Evolutionary conservation across 345 rosid species (phyloP), one percentile per base, ranked within the genome.

Genomic region (Eucalyptus marginata): DNA sequence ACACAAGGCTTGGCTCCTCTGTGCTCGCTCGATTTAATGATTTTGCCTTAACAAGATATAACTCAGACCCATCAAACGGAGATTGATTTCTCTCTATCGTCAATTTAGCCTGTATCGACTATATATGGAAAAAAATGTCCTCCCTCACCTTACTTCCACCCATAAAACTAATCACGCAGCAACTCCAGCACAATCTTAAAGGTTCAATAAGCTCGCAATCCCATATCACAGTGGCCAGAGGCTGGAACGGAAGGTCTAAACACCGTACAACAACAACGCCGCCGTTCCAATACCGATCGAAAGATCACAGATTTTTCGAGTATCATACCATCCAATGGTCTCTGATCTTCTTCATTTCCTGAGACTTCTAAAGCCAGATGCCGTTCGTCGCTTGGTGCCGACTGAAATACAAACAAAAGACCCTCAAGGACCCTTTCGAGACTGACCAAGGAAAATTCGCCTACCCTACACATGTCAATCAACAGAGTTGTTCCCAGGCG

Each of bases 141-240:
- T 29, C 33, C 79, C 79, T 33, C 6, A n/a, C 20, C 76, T 29
- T 64, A 8, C 20, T 8, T 66, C 40, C 76, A n/a, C 20, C 80
- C 16, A 7, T 68, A 68, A 7, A 33, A 17, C 43, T 3, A 17
- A 17, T 31, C 1, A 59, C 66, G 66, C 66, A 59, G 66, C 31
- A 59, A 59, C n/a, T 27, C 31, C 8, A 0, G 66, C n/a, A 13
- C 16, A 27, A 29, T 59, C 16, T 0, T 2, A 33, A 3, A 33
- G 12, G 46, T 71, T 33, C 25, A 6, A 71, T 36, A 71, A 71
- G 81, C 81, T 33, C 46, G 7, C 44, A 6, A 71, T 71, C 81
- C 81, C 44, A 17, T 3, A 33, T 17, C 36, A 40, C 80, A 33
- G 20, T 33, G 24, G 25, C 44, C 24, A 31, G 24, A 33, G 12